phyloP scores from a whole-genome alignment of 2,329 filamentous ascomycete species.

The Chrysoporthe austroafricana region DNA sequence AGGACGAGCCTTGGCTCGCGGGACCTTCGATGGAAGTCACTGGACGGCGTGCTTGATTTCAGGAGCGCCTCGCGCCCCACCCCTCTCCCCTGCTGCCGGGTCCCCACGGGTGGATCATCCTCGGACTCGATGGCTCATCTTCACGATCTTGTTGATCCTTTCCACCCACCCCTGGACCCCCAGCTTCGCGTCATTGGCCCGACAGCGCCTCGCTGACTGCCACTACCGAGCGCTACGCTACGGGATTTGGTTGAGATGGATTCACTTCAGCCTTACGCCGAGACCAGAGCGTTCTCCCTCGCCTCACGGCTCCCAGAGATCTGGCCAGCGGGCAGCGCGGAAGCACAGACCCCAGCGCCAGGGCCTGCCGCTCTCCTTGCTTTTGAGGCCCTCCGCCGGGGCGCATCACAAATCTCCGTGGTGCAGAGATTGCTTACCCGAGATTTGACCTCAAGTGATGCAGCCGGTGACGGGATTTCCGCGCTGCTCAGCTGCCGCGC shows the following conservation, averaged over 20 bases:
- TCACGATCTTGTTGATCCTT: constrained; percentile 23
- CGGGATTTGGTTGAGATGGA: constrained; percentile 20
- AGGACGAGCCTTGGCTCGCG: not conserved
- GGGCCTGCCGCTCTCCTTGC: not conserved
- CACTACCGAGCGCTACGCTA: constrained; percentile 27
- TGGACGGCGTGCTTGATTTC: constrained; percentile 25
- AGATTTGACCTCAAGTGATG: constrained; percentile 18
- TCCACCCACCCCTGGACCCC: constrained; percentile 3
- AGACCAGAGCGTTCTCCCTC: not conserved
- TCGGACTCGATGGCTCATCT: constrained; percentile 16
- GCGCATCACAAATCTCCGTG: constrained; percentile 20
- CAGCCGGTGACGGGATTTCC: not conserved
- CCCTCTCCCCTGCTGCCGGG: constrained; percentile 16
- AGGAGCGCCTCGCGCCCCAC: constrained; percentile 22
- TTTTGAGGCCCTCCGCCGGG: not conserved
- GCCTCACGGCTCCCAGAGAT: not conserved
- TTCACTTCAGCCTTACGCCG: constrained; percentile 26
- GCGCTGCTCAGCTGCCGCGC: not conserved
- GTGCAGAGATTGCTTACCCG: constrained; percentile 14
- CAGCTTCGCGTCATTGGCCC: constrained; percentile 18
- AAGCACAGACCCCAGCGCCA: not conserved
- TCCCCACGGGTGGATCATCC: constrained; percentile 21
- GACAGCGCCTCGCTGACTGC: not conserved
- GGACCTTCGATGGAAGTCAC: not conserved
- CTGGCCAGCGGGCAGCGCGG: not conserved